Evolutionary conservation across 1,284 basidiomycete genomes (phyloP), one percentile per base, ranked within the genome.

Genomic region (Ganoderma meredithae): DNA sequence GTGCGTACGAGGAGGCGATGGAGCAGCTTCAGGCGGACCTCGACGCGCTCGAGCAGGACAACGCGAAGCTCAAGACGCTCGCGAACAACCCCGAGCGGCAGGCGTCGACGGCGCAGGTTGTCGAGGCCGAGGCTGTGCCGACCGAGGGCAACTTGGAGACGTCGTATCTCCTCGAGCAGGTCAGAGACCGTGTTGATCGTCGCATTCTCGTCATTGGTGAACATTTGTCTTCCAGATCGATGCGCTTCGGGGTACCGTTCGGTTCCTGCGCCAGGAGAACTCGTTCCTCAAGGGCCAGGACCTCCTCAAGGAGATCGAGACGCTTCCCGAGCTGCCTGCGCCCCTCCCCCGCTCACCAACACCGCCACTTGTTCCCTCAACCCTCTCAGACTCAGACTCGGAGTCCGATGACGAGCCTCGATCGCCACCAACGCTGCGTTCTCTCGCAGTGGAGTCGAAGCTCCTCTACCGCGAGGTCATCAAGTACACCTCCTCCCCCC

Each of bases 211-310:
- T 74, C 70, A 68, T 67, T 55, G 13, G 17, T 43, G 9, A 43
- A 6, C 27, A 13, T n/a, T 49, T n/a, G 12, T 49, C 67, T 36
- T 58, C 65, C 78, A 97, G 91, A 88, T 99, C 74, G 95, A 97
- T 63, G 92, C 92, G n/a, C 86, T 99, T 22, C 92, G 95, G 55
- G 90, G 92, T 2, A 95, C 95, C 0, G 88, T 99, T 33, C 90
- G 94, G 36, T 97, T 94, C 87, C 83, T 99, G 36, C 90, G 96
- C 22, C 89, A 86, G 44, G 97, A 99, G 80, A 99, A 99, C 79
- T 88, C 94, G 1, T 94, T 94, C 77, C 89, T 99, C 79, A 97
- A 95, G 77, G 93, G 95, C 1, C 91, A 94, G 77, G 95, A 96
- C 76, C 84, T 98, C 0, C 88, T 97, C 71, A 86, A 88, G 66